A percentile compares a stretch with the other conserved stretches of the same genome.
phyloP scores from a whole-genome alignment of 768 basidiomycete species.

The Hygrophorus russula region DNA sequence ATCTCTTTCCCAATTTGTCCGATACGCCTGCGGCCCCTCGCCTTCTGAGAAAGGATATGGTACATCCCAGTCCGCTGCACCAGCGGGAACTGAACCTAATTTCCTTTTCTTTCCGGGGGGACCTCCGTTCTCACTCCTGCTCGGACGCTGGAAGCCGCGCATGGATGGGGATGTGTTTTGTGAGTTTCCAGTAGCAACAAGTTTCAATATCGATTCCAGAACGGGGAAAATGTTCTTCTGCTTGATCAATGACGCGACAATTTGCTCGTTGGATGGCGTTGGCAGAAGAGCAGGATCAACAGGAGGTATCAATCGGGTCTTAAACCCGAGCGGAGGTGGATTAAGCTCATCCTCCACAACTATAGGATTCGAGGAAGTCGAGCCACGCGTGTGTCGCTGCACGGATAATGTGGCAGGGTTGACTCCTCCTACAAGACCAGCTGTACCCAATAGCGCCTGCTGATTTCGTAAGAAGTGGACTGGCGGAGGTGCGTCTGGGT shows the following conservation, averaged over 20 bases:
- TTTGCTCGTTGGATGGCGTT: conserved; percentile 43
- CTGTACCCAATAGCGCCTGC: conserved; percentile 57
- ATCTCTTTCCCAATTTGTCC: conserved; percentile 50
- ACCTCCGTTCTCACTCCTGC: background rate
- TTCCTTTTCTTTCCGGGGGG: conserved; percentile 43
- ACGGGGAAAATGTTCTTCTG: conserved; percentile 62
- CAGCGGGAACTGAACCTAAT: conserved; percentile 60
- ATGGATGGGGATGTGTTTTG: background rate
- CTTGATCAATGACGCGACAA: conserved; percentile 44
- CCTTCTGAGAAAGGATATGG: conserved; percentile 68
- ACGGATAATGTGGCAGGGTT: conserved; percentile 41
- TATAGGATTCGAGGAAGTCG: conserved; percentile 54
- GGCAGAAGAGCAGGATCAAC: conserved; percentile 34
- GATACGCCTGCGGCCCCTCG: conserved; percentile 62
- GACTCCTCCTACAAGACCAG: conserved; percentile 58
- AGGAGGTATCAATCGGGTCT: conserved; percentile 5
- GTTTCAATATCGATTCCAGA: conserved; percentile 47
- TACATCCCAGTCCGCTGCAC: conserved; percentile 74
- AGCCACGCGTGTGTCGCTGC: conserved; percentile 34
- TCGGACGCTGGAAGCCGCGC: background rate
- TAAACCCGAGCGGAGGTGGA: conserved; percentile 17
- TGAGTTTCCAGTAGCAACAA: conserved; percentile 30
- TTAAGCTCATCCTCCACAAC: conserved; percentile 51
- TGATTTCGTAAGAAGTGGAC: conserved; percentile 67
- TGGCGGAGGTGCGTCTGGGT: conserved; percentile 49